phyloP scores from a whole-genome alignment of 1,139 yeast genomes.

The Scheffersomyces illinoinensis region DNA sequence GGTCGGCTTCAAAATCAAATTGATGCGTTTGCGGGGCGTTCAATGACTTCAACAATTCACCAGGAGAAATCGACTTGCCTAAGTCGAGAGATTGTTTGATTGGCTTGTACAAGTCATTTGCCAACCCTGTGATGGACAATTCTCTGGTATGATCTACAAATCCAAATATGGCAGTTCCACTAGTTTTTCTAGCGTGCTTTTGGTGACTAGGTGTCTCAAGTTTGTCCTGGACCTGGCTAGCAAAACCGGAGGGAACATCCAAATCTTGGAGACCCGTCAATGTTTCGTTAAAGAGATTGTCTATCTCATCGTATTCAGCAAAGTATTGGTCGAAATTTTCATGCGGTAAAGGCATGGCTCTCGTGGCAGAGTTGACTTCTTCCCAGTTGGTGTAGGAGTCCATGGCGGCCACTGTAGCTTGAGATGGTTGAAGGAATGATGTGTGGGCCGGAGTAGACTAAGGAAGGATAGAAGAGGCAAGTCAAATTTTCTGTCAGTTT shows the following conservation, averaged over 20 bases:
- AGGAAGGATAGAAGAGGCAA: neutral
- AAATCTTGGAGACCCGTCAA: conserved; percentile 49
- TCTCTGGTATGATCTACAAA: conserved; percentile 56
- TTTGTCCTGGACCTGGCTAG: conserved; percentile 3
- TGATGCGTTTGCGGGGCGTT: conserved; percentile 7
- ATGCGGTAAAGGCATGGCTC: conserved; percentile 37
- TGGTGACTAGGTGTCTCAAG: conserved; percentile 4
- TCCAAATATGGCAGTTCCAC: conserved; percentile 70
- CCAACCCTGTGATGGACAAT: conserved; percentile 46
- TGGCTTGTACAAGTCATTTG: conserved; percentile 20
- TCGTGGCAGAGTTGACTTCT: conserved; percentile 11
- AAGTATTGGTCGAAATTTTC: conserved; percentile 45
- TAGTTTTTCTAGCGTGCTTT: conserved; percentile 40
- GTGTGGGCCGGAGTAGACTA: neutral
- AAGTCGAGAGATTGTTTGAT: conserved; percentile 20
- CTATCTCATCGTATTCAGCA: conserved; percentile 36
- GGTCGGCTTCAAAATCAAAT: conserved; percentile 19
- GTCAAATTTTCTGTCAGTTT: neutral
- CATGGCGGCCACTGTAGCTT: conserved; percentile 14
- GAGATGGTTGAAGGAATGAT: neutral
- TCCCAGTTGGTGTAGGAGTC: conserved; percentile 31
- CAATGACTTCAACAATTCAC: conserved; percentile 30
- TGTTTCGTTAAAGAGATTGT: conserved; percentile 45
- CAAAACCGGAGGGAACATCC: conserved; percentile 45
- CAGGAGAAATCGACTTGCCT: conserved; percentile 36